These are phyloP conservation scores for Blastobotrys malaysiensis DNA, from an alignment of 1,139 yeast species.

Conservation along the genomic window DNA sequence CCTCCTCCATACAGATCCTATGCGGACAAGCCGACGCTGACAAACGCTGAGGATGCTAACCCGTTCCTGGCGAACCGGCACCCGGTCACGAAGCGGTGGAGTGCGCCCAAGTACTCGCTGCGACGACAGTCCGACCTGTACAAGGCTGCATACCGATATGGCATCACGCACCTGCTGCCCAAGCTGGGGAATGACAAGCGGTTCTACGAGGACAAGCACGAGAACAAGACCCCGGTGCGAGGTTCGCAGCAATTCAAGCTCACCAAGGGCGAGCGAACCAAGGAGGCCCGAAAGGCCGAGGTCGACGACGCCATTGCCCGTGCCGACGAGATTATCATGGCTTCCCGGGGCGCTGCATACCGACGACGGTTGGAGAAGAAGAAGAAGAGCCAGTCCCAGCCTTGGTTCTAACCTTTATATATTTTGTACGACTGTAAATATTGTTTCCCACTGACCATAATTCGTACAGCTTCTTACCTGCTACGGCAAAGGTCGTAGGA, in stretches of 20 bases:
- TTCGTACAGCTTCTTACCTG: too few species aligned
- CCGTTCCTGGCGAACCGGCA: constrained; percentile 87
- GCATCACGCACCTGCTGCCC: constrained; percentile 76
- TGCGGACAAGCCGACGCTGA: constrained; percentile 56
- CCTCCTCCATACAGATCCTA: constrained; percentile 75
- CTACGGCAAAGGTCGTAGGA: too few species aligned
- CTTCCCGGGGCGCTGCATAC: constrained; percentile 49
- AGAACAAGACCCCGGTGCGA: constrained; percentile 62
- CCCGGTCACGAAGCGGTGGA: constrained; percentile 72
- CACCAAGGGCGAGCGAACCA: constrained; percentile 70
- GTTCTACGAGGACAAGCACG: constrained; percentile 76
- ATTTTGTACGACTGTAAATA: background rate
- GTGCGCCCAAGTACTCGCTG: constrained; percentile 71
- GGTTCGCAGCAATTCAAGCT: constrained; percentile 80
- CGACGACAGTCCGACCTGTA: constrained; percentile 82
- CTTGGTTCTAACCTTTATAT: constrained; percentile 14
- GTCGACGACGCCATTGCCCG: constrained; percentile 60
- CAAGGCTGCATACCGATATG: constrained; percentile 78
- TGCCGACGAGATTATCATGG: constrained; percentile 67
- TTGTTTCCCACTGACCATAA: too few species aligned
- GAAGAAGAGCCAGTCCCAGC: constrained; percentile 15
- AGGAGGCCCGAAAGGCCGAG: constrained; percentile 54
- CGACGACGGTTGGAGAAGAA: constrained; percentile 27
- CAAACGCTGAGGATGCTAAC: constrained; percentile 66
- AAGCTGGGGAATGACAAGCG: constrained; percentile 58